Conservation (phyloP, 2,329 filamentous ascomycete species). For the Metarhizium guizhouense region DNA sequence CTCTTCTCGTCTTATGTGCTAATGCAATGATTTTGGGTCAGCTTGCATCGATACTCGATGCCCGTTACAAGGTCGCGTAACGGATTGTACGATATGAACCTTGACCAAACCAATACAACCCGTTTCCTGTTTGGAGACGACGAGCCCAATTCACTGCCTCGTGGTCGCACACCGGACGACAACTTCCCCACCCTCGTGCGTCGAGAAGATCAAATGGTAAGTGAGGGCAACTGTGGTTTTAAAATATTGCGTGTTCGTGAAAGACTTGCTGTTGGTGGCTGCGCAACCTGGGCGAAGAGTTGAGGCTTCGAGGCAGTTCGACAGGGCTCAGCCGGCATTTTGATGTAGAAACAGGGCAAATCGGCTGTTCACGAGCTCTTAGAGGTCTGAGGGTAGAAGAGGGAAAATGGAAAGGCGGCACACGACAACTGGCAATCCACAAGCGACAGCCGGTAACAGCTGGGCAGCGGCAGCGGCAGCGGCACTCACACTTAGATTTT, state of each 20-base stretch:
- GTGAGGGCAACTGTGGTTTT: constrained; percentile 14
- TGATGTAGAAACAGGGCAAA: background rate
- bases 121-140: constrained; percentile 82
- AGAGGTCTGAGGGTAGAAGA: background rate
- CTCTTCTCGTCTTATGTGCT: background rate
- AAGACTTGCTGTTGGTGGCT: background rate
- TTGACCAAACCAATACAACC: constrained; percentile 78
- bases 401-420: background rate
- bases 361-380: too few relatives aligned
- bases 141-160: constrained; percentile 41
- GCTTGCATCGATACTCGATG: constrained; percentile 88
- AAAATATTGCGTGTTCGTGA: background rate
- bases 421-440: background rate
- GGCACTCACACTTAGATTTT: background rate
- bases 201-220: constrained; percentile 49
- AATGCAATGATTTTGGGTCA: constrained; percentile 27
- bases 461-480: background rate
- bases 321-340: background rate
- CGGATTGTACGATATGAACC: constrained; percentile 56
- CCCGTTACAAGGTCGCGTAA: constrained; percentile 67
- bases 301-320: background rate
- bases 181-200: constrained; percentile 79
- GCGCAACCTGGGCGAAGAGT: background rate
- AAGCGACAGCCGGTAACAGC: background rate
- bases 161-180: constrained; percentile 60